Evolutionary conservation across 768 basidiomycete species (phyloP).

Genomic region (Kondoa subrosea): DNA sequence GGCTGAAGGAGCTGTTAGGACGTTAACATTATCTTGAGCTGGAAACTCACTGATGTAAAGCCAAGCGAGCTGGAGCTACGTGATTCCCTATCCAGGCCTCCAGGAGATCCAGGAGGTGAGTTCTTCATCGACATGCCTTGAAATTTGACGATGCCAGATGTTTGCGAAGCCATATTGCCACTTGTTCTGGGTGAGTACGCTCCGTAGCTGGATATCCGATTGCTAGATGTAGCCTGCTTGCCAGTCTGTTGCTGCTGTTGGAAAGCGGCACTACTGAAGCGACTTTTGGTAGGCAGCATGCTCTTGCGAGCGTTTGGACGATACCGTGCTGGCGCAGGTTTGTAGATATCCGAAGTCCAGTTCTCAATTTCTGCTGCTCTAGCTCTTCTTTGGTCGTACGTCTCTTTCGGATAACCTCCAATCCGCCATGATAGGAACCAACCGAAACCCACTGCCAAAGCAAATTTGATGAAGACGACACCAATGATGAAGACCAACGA

Average conservation of each 20-base stretch:
- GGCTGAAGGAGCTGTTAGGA: constrained; percentile 29
- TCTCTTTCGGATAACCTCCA: constrained; percentile 82
- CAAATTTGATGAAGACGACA: constrained; percentile 83
- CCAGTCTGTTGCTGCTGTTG: constrained; percentile 28
- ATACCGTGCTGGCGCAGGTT: constrained; percentile 73
- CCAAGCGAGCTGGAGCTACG: constrained; percentile 54
- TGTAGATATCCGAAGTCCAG: constrained; percentile 92
- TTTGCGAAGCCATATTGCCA: not conserved
- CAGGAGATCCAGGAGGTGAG: constrained; percentile 57
- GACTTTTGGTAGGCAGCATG: constrained; percentile 39
- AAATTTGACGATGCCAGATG: constrained; percentile 22
- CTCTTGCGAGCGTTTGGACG: constrained; percentile 57
- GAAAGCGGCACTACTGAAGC: constrained; percentile 52
- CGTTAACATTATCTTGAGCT: constrained; percentile 27
- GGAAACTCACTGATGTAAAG: constrained; percentile 32
- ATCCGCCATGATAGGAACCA: constrained; percentile 98
- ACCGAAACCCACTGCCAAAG: constrained; percentile 88
- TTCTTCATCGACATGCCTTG: constrained; percentile 28
- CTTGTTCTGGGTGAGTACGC: not conserved
- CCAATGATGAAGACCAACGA: constrained; percentile 95
- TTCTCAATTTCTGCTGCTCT: constrained; percentile 80
- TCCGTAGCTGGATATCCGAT: constrained; percentile 1
- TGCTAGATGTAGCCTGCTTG: constrained; percentile 24
- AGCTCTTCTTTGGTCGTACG: constrained; percentile 77
- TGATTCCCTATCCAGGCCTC: constrained; percentile 45